Evolutionary conservation across 371 early-diverging fungal species (phyloP).

Genomic region (Mucor ambiguus): DNA sequence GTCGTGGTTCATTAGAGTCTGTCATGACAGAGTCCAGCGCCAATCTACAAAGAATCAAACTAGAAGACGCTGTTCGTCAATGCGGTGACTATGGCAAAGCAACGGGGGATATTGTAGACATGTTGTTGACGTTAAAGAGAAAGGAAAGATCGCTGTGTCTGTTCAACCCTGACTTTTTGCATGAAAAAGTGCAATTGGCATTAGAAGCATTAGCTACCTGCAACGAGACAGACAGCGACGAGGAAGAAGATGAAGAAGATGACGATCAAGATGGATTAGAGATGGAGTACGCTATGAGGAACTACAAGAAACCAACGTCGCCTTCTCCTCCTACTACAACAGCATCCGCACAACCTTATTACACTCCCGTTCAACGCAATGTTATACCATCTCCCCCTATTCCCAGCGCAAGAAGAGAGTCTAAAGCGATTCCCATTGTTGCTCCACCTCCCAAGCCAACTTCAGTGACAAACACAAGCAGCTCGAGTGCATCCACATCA

Average conservation of each 20-base stretch:
- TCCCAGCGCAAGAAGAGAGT: conserved; percentile 17
- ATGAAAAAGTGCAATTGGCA: conserved; percentile 47
- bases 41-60: conserved; percentile 40
- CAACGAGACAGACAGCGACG: conserved; percentile 28
- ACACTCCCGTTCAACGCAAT: background rate
- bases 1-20: conserved; percentile 48
- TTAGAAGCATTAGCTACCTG: conserved; percentile 46
- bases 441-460: conserved; percentile 21
- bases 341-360: background rate
- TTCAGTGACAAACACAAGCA: conserved; percentile 11
- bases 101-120: conserved; percentile 49
- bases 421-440: conserved; percentile 46
- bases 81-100: conserved; percentile 42
- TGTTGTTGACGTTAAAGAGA: conserved; percentile 48
- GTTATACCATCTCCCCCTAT: conserved; percentile 4
- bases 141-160: conserved; percentile 54
- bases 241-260: conserved; percentile 13
- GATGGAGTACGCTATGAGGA: conserved; percentile 14
- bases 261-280: conserved; percentile 8
- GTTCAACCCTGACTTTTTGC: conserved; percentile 52
- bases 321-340: conserved; percentile 2
- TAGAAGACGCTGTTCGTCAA: conserved; percentile 42
- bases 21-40: conserved; percentile 52
- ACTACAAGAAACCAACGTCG: conserved; percentile 1
- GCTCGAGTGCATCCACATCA: background rate